These are phyloP conservation scores for Linnemannia exigua DNA, from an alignment of 192 early-diverging fungal species.

Conservation along the genomic window DNA sequence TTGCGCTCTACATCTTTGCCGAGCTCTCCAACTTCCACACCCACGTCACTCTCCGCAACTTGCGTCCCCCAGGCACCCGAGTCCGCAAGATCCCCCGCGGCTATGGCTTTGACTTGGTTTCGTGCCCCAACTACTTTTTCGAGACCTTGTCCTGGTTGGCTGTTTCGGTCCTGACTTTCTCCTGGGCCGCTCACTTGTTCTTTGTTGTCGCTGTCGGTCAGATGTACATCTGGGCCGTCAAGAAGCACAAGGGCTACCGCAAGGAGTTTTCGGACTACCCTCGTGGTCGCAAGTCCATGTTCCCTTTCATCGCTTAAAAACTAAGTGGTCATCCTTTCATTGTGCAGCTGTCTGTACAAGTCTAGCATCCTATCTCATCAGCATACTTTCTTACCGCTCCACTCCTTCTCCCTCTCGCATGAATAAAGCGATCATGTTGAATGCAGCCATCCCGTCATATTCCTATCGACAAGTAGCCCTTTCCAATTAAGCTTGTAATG, in stretches of 20 bases:
- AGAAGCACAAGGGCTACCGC: conserved; percentile 92
- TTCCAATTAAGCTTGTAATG: too few species aligned
- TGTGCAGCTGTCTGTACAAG: background rate
- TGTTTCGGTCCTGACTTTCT: conserved; percentile 78
- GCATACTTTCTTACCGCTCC: background rate
- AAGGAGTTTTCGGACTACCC: conserved; percentile 94
- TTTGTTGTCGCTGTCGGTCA: conserved; percentile 76
- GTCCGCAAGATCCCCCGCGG: conserved; percentile 91
- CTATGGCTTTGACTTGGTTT: conserved; percentile 93
- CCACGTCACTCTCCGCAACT: conserved; percentile 89
- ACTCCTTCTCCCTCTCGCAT: background rate
- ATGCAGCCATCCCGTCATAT: background rate
- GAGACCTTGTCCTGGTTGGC: conserved; percentile 87
- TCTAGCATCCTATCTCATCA: too few species aligned
- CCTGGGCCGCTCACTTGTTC: conserved; percentile 68
- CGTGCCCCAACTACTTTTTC: conserved; percentile 95
- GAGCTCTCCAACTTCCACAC: conserved; percentile 88
- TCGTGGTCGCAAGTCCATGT: conserved; percentile 79
- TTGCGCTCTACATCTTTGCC: conserved; percentile 68
- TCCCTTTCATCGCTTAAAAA: conserved; percentile 75
- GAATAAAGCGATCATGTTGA: background rate
- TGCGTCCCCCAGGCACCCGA: conserved; percentile 91
- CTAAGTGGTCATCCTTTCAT: background rate
- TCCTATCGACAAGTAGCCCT: too few species aligned
- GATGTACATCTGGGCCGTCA: conserved; percentile 95